Evolutionary conservation across 306 rosid genomes (phyloP).

Genomic region (Hippophae gyantsensis): DNA sequence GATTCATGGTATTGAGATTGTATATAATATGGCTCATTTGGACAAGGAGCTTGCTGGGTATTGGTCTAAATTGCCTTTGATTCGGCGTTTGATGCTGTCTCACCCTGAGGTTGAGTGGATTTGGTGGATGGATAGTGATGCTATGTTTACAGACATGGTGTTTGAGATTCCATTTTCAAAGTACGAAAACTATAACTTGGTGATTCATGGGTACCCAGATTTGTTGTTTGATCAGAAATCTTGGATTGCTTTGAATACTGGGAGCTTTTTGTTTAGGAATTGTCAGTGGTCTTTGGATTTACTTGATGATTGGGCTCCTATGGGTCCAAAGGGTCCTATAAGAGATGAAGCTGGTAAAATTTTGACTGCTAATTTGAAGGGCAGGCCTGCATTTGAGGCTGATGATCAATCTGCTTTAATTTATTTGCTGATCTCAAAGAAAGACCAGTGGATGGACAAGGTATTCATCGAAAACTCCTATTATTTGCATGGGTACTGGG

Average conservation of each 20-base stretch:
- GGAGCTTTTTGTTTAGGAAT: slow-evolving; percentile 77
- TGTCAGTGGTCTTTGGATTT: slow-evolving; percentile 97
- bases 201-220: slow-evolving; percentile 92
- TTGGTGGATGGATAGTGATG: slow-evolving; percentile 99
- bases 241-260: slow-evolving; percentile 94
- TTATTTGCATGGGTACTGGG: slow-evolving; percentile 97
- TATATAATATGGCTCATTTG: slow-evolving; percentile 88
- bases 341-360: slow-evolving; percentile 86
- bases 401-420: slow-evolving; percentile 97
- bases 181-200: slow-evolving; percentile 62
- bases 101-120: slow-evolving; percentile 99
- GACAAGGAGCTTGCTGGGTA: slow-evolving; percentile 93
- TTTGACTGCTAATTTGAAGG: slow-evolving; percentile 81
- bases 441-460: slow-evolving; percentile 87
- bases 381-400: slow-evolving; percentile 92
- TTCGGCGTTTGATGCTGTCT: slow-evolving; percentile 75
- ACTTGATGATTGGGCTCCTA: slow-evolving; percentile 98
- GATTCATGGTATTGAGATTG: slow-evolving; percentile 89
- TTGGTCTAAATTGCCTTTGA: slow-evolving; percentile 95
- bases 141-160: slow-evolving; percentile 85
- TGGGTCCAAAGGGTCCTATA: slow-evolving; percentile 84
- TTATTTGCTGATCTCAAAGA: slow-evolving; percentile 70
- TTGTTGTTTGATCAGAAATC: slow-evolving; percentile 87
- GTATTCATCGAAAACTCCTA: slow-evolving; percentile 83
- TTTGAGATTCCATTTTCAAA: slow-evolving; percentile 65